phyloP scores from a whole-genome alignment of 495 filamentous ascomycete species.

The Penicillium paxilli region DNA sequence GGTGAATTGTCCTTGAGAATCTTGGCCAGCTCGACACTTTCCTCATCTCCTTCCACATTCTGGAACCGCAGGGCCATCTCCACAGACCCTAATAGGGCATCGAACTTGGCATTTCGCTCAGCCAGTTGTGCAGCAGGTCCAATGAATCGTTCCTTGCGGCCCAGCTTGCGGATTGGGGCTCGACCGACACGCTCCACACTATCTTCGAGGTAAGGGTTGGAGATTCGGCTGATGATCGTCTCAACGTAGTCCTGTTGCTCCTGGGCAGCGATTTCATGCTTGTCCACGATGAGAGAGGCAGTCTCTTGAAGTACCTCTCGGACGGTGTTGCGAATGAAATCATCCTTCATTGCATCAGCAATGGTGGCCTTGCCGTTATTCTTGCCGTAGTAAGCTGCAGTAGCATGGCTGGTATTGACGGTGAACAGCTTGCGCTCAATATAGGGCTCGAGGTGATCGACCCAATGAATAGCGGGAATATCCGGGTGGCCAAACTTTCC shows the following conservation, averaged over 20 bases:
- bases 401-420: constrained; percentile 96
- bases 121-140: constrained; percentile 84
- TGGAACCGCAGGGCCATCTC: constrained; percentile 92
- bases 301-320: constrained; percentile 78
- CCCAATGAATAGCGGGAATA: constrained; percentile 88
- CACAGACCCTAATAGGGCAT: constrained; percentile 69
- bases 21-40: constrained; percentile 78
- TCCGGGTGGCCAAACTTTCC: constrained; percentile 60
- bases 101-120: constrained; percentile 68
- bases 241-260: constrained; percentile 90
- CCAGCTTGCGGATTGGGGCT: constrained; percentile 89
- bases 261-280: constrained; percentile 73
- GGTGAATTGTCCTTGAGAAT: constrained; percentile 69
- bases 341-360: constrained; percentile 74
- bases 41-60: constrained; percentile 84
- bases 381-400: constrained; percentile 95
- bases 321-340: constrained; percentile 71
- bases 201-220: constrained; percentile 93
- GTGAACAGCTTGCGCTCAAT: constrained; percentile 99
- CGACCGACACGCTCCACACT: constrained; percentile 93
- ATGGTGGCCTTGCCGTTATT: constrained; percentile 78
- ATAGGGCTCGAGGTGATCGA: constrained; percentile 86
- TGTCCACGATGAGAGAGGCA: constrained; percentile 75
- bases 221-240: constrained; percentile 88
- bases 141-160: constrained; percentile 91